Base-by-base conservation (phyloP, 805 yeast genomes). In the Saturnispora hagleri region DNA sequence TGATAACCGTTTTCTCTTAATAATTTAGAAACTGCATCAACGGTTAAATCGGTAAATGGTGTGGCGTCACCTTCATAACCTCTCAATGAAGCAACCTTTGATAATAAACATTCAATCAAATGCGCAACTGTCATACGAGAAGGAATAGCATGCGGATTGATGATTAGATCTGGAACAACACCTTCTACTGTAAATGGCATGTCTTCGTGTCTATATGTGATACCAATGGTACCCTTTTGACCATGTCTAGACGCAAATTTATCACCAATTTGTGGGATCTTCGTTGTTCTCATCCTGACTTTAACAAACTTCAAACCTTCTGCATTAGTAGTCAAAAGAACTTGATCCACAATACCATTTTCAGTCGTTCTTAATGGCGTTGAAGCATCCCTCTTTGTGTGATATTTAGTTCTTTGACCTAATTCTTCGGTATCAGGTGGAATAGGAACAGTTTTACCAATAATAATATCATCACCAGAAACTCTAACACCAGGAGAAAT, bases 41-140 rank as follows among this genome's bases (percentile, higher is more conserved):
- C 98, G 2, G 99, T 93, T 55, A 93, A 95, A 69, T 90, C 98
- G 0, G 98, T 93, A 68, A 93, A 93, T 47, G 99, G 99, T 6
- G 98, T 89, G 6, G 99, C 99, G 71, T 93, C 99, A 77, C 99
- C 99, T 71, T 93, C 99, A 63, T 87, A 79, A 64, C 98, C 99
- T 46, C 95, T 84, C 61, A 93, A 75, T 2, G 98, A 82, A 4
- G 97, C 90, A 43, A 93, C 98, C 72, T 93, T 93, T 48, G 96
- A 86, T 62, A 93, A 75, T 69, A 93, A 75, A 85, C 99, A 93
- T 76, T 93, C 99, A 71, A 93, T 91, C 76, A 93, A 84, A 76
- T 93, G 98, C 47, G 99, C 99, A 55, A 93, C 99, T 41, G 99
- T 93, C 99, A 93, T 93, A 80, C 99, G 97, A 53, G 99, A 93